A percentile compares a stretch with the other conserved stretches of the same genome.
phyloP scores from a whole-genome alignment of 441 rosid species.

The Aleurites moluccanus region DNA sequence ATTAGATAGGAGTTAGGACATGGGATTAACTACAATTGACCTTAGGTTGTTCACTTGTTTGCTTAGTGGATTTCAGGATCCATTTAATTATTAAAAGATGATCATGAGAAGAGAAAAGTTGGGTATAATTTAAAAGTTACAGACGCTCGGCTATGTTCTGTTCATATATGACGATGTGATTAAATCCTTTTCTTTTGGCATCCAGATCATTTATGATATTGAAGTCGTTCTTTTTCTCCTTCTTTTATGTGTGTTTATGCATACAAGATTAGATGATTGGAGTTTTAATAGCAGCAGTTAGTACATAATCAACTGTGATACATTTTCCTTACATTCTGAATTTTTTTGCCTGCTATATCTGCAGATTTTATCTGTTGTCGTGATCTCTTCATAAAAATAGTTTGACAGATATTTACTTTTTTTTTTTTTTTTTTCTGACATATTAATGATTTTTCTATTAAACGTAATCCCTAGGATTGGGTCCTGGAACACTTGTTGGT shows the following conservation, averaged over 20 bases:
- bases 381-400: not conserved
- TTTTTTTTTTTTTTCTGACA: not conserved
- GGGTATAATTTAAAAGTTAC: too few relatives aligned
- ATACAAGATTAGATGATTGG: not conserved
- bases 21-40: too few relatives aligned
- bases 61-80: too few relatives aligned
- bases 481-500: slow-evolving; percentile 98
- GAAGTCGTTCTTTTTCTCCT: too few relatives aligned
- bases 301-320: not conserved
- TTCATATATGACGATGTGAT: not conserved
- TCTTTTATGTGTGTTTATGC: not conserved
- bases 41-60: too few relatives aligned
- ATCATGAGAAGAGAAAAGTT: too few relatives aligned
- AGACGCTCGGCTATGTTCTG: not conserved
- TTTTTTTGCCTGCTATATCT: not conserved
- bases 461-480: slow-evolving; percentile 55
- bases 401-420: not conserved
- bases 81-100: too few relatives aligned
- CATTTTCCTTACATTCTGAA: not conserved
- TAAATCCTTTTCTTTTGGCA: not conserved
- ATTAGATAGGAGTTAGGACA: too few relatives aligned
- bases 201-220: too few relatives aligned
- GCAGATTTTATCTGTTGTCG: not conserved
- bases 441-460: not conserved
- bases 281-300: not conserved